A percentile compares a stretch with the other conserved stretches of the same genome.
Conservation (phyloP, 257 asterid species). For the Paraleonurus japonicus region DNA sequence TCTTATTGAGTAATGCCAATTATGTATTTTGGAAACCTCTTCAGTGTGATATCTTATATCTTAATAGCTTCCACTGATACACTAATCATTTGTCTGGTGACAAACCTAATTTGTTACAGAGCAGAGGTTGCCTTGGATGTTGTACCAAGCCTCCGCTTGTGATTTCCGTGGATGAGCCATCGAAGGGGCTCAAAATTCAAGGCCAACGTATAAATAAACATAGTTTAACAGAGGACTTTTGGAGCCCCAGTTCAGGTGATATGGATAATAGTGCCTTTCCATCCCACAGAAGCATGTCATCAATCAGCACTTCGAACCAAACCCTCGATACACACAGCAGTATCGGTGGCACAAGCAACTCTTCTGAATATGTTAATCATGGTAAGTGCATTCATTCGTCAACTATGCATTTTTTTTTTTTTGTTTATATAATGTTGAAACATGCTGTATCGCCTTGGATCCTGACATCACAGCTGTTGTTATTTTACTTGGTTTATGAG, state of each 20-base stretch:
- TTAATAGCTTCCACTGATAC: slow-evolving; percentile 30
- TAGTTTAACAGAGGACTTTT: slow-evolving; percentile 59
- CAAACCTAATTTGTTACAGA: slow-evolving; percentile 87
- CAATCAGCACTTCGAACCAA: slow-evolving; percentile 79
- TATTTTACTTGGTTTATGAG: not conserved
- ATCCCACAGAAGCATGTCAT: slow-evolving; percentile 80
- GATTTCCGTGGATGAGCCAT: slow-evolving; percentile 74
- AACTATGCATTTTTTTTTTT: not conserved
- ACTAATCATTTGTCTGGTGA: slow-evolving; percentile 65
- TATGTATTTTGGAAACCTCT: not conserved
- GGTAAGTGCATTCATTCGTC: slow-evolving; percentile 47
- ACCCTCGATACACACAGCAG: slow-evolving; percentile 55
- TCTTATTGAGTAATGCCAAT: not conserved
- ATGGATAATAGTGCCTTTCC: slow-evolving; percentile 84
- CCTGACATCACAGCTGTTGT: not conserved
- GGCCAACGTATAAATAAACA: slow-evolving; percentile 60
- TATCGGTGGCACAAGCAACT: slow-evolving; percentile 58
- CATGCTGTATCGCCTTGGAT: not conserved
- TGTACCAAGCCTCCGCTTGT: slow-evolving; percentile 72
- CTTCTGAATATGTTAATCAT: slow-evolving; percentile 73
- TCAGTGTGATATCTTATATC: not conserved
- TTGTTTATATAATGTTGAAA: not conserved
- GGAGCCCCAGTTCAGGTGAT: slow-evolving; percentile 85
- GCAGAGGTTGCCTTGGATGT: slow-evolving; percentile 98
- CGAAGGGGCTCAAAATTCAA: slow-evolving; percentile 66